Evolutionary conservation across 1,139 yeast species (phyloP), one percentile per base, ranked within the genome.

Genomic region (Geotrichum reessii): DNA sequence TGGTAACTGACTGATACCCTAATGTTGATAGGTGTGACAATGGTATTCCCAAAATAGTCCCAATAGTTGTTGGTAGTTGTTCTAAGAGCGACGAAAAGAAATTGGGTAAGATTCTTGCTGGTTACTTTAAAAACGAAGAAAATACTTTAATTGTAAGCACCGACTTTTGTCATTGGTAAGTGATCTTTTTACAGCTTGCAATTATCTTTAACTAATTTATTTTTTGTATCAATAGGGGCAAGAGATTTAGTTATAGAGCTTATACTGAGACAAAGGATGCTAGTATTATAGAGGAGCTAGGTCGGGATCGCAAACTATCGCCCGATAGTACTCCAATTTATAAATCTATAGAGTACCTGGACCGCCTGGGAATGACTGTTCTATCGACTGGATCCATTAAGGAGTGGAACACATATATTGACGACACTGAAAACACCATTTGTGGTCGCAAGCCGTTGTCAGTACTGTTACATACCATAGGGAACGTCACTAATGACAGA

Each of bases 161-260:
- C 1, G 99, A 93, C 73, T 95, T 93, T 68, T 92, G 98, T 69
- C 99, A 93, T 69, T 93, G 99, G 99, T 79, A 3, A 74, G 95
- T 52, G 87, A 87, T 67, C 19, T n/a, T 19, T 11, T 11, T 2
- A 7, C 25, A 14, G 6, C 14, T 21, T 24, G 14, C 21, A 8
- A 44, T 17, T 14, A 21, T n/a, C 25, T 17, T 19, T 12, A 27
- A 24, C 56, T 40, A 40, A 37, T 50, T 56, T 56, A 6, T 57
- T 14, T n/a, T 37, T 37, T 31, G 12, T 8, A 11, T 37, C 61
- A n/a, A 54, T 56, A 44, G 65, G 63, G 60, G 64, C 59, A 21
- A 66, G 60, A 28, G 66, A 54, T 66, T 66, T 48, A 57, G 63
- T 14, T 66, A 63, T 52, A 65, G 63, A 46, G 53, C 56, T 17